Base-by-base conservation (phyloP, 768 basidiomycete genomes). In the Boletus rubroflammeus region DNA sequence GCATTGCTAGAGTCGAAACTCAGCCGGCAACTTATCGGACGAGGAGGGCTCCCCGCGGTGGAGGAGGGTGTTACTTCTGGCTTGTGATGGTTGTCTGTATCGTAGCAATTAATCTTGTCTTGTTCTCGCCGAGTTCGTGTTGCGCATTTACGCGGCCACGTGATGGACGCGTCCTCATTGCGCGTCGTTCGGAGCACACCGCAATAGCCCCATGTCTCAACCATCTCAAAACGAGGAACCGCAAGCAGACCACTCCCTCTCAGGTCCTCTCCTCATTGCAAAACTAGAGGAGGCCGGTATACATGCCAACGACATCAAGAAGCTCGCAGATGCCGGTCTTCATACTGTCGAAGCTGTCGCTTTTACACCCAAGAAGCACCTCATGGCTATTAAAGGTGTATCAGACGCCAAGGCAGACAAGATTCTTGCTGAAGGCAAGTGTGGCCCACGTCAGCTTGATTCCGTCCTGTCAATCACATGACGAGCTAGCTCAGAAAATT, bases 341-440 rank as follows among this genome's bases (percentile, higher is more conserved):
- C 83, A 96, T 70, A 98, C 97, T 3, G 84, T 99, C 58, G 97
- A 99, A 69, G 83, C 93, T 15, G 93, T 98, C 47, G 95, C 93
- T 32, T 98, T 94, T 67, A 98, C 95, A 0, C 92, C 96, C 14
- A 97, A 98, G 81, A 98, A 98, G 76, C 78, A 78, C 48, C 75
- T 98, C 32, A 81, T 91, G 54, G 81, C 84, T 5, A 95, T 98
- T 62, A 98, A 98, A 72, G 97, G 97, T 10, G 97, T 99, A 44
- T 94, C 93, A 25, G 97, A 99, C 62, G 81, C 86, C 58, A 99
- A 98, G 68, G 97, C 97, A 2, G 97, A 99, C 69, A 98, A 94
- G 76, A 97, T 99, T 53, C 72, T 98, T 26, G 73, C 78, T 14
- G 93, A 96, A 78, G 97, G 97, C 92, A 54, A 58, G 81, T 68